A percentile compares a stretch with the other conserved stretches of the same genome.
phyloP scores from a whole-genome alignment of 768 basidiomycete genomes.

The Podaxis sp. region DNA sequence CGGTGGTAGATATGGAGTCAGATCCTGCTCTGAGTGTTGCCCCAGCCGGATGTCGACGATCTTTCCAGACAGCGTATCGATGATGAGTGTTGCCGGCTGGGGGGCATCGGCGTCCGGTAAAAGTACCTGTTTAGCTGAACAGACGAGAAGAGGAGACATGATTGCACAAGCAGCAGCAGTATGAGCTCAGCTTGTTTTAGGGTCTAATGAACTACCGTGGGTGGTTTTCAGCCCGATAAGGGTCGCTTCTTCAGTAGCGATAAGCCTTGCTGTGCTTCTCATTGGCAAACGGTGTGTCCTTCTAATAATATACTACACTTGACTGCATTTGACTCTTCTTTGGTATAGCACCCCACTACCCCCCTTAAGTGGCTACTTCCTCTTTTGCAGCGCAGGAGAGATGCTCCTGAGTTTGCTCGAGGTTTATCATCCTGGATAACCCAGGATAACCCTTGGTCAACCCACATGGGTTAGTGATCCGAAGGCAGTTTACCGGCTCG shows the following conservation, averaged over 20 bases:
- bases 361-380: not conserved
- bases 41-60: constrained; percentile 48
- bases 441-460: not conserved
- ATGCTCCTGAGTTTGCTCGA: not conserved
- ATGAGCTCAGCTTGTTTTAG: not conserved
- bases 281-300: constrained; percentile 8
- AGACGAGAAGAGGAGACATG: constrained; percentile 34
- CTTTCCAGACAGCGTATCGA: constrained; percentile 57
- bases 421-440: not conserved
- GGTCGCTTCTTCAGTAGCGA: not conserved
- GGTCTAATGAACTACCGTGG: not conserved
- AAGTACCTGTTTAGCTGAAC: constrained; percentile 57
- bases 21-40: constrained; percentile 30
- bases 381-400: not conserved
- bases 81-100: constrained; percentile 64
- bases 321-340: not conserved
- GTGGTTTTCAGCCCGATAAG: constrained; percentile 1
- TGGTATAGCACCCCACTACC: not conserved
- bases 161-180: constrained; percentile 1
- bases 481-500: not conserved
- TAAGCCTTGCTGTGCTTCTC: not conserved
- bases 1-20: constrained; percentile 24
- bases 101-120: constrained; percentile 49
- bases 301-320: not conserved
- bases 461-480: not conserved